Evolutionary conservation across 2,329 filamentous ascomycete species (phyloP), one percentile per base, ranked within the genome.

Genomic region (Metarhizium album): DNA sequence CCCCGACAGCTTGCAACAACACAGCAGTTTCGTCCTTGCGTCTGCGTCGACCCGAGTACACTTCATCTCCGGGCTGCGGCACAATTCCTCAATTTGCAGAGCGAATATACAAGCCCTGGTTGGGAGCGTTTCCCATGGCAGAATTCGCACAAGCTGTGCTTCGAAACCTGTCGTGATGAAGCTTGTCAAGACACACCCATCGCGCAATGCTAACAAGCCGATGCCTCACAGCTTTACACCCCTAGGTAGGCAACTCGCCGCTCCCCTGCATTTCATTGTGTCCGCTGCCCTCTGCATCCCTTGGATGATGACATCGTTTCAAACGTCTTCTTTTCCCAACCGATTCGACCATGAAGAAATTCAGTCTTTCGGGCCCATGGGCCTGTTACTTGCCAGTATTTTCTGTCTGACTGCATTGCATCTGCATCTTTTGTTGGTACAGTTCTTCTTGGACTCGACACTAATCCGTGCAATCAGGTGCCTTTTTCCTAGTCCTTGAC

Each of bases 351-450:
- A 84, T 90, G 86, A 89, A 81, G 83, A 87, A 83, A 52, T 65
- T 73, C 66, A 73, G 75, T 78, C 78, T 84, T 73, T 78, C 74
- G 80, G 83, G 83, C 81, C 74, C 71, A 71, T 70, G 71, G 68
- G 77, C 81, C 83, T 87, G 86, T 84, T 90, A 90, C 86, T 90
- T 87, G 86, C 86, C 86, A 90, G 86, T 90, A 90, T 84, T 75
- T 70, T 73, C 78, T 82, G 82, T 87, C 86, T 89, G 86, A 89
- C 62, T 53, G 23, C 40, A 37, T 29, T 16, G 40, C 50, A 56
- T 60, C 45, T n/a, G 14, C 22, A 11, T 24, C 4, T 14, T 2
- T 13, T 35, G 2, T 35, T 43, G 2, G 16, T 22, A 11, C 9
- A 20, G 38, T 43, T 43, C 20, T 9, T n/a, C n/a, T 43, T 43